Percentiles rank a stretch among this genome's conserved stretches.
These are phyloP conservation scores for Colletotrichum camelliae DNA, from an alignment of 2,329 filamentous ascomycete genomes.

Conservation along the genomic window DNA sequence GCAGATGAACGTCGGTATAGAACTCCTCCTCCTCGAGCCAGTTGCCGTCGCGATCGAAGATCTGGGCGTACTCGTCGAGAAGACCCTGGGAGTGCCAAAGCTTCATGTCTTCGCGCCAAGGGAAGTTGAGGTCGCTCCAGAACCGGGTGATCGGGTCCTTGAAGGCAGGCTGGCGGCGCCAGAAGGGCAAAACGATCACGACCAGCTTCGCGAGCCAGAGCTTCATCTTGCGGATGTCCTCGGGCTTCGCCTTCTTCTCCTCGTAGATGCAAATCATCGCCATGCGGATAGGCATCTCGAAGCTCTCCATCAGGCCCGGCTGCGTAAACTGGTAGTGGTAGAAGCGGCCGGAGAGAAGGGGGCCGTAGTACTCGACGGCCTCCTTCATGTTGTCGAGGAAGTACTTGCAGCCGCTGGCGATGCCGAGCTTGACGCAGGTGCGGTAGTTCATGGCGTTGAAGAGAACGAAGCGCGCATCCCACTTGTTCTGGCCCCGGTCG, in stretches of 20 bases:
- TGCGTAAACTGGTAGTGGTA: constrained; percentile 11
- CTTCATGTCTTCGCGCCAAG: constrained; percentile 17
- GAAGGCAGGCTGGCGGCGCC: constrained; percentile 4
- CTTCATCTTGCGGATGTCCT: constrained; percentile 9
- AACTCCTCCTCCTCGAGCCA: neutral
- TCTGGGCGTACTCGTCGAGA: neutral
- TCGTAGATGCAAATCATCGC: constrained; percentile 2
- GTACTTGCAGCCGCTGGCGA: constrained; percentile 25
- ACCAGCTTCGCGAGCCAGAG: constrained; percentile 1
- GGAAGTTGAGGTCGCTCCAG: constrained; percentile 13
- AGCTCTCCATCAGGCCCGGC: neutral
- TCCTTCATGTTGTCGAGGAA: neutral
- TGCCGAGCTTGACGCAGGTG: constrained; percentile 31
- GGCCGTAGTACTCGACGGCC: neutral
- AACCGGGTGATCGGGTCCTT: neutral
- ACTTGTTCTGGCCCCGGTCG: constrained; percentile 15
- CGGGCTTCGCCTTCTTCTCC: neutral
- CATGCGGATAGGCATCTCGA: constrained; percentile 14
- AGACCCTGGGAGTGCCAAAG: constrained; percentile 5
- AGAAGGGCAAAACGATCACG: constrained; percentile 6
- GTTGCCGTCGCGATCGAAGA: neutral
- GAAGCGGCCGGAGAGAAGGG: neutral
- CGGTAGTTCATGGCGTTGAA: constrained; percentile 38
- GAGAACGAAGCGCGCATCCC: constrained; percentile 33
- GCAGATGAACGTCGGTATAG: neutral